phyloP scores from a whole-genome alignment of 768 basidiomycete genomes.

The Lactarius deliciosus region DNA sequence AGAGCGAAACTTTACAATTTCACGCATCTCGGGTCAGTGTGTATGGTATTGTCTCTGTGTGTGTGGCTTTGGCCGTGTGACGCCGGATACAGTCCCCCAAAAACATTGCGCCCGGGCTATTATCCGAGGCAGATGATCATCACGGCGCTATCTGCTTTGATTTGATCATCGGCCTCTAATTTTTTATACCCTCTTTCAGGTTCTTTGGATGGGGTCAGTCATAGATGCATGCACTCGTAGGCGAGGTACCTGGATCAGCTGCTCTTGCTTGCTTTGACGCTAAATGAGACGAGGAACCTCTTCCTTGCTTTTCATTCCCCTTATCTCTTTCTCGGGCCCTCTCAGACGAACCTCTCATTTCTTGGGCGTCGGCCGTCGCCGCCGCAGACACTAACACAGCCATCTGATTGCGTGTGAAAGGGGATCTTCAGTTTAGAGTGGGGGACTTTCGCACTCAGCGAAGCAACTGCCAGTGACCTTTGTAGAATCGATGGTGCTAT shows the following conservation, averaged over 20 bases:
- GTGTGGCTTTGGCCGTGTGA: not conserved
- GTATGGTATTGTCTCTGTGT: not conserved
- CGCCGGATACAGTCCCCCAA: not conserved
- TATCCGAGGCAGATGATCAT: not conserved
- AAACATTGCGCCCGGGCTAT: not conserved
- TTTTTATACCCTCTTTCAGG: not conserved
- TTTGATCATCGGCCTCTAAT: not conserved
- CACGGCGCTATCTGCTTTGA: not conserved
- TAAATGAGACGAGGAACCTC: not conserved
- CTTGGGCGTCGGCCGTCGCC: not conserved
- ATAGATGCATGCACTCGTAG: not conserved
- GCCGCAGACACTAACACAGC: not conserved
- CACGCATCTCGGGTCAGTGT: not conserved
- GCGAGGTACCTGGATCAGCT: not conserved
- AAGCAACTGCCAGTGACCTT: not conserved
- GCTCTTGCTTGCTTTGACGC: not conserved
- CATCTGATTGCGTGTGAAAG: slow-evolving; percentile 6
- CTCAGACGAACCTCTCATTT: not conserved
- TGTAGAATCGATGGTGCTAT: slow-evolving; percentile 1
- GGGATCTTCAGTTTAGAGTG: not conserved
- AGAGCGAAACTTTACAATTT: slow-evolving; percentile 1
- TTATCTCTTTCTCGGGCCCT: too few relatives aligned
- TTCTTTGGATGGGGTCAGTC: not conserved
- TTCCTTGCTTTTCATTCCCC: too few relatives aligned
- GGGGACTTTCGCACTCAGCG: slow-evolving; percentile 24